A percentile compares a stretch with the other conserved stretches of the same genome.
Evolutionary conservation across 768 basidiomycete species (phyloP).

Genomic region (Clathrus columnatus): DNA sequence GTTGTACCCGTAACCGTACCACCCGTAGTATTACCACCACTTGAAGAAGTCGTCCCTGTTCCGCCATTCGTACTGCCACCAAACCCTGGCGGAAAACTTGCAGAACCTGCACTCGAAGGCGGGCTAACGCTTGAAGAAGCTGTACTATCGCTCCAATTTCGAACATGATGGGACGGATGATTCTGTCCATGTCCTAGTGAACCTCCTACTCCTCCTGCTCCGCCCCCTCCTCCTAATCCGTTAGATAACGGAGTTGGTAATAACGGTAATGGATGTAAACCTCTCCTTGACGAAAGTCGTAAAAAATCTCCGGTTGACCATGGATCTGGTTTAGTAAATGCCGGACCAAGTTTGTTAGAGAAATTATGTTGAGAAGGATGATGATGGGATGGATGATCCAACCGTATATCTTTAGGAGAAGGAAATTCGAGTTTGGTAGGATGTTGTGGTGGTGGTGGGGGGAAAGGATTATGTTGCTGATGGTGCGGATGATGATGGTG

Average conservation of each 20-base stretch:
- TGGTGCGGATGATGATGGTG: not conserved
- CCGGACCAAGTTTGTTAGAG: not conserved
- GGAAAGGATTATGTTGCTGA: not conserved
- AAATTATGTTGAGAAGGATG: not conserved
- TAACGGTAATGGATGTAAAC: not conserved
- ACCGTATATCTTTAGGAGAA: not conserved
- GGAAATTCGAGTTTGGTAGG: not conserved
- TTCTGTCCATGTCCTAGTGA: not conserved
- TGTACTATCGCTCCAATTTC: conserved; percentile 1
- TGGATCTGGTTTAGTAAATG: not conserved
- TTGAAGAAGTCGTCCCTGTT: not conserved
- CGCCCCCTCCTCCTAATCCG: not conserved
- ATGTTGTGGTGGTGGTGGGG: no score
- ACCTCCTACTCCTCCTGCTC: no score
- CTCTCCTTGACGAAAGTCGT: not conserved
- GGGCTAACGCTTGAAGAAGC: conserved; percentile 5
- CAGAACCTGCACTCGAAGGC: conserved; percentile 1
- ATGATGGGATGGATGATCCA: not conserved
- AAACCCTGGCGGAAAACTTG: not conserved
- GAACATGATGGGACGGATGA: not conserved
- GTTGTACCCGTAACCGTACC: no score
- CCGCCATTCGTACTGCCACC: not conserved
- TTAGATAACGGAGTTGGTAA: not conserved
- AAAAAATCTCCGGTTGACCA: not conserved
- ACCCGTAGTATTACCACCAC: no score